A percentile compares a stretch with the other conserved stretches of the same genome.
Conservation (phyloP, 164 flowering plant species). For the Dillenia turbinata region DNA sequence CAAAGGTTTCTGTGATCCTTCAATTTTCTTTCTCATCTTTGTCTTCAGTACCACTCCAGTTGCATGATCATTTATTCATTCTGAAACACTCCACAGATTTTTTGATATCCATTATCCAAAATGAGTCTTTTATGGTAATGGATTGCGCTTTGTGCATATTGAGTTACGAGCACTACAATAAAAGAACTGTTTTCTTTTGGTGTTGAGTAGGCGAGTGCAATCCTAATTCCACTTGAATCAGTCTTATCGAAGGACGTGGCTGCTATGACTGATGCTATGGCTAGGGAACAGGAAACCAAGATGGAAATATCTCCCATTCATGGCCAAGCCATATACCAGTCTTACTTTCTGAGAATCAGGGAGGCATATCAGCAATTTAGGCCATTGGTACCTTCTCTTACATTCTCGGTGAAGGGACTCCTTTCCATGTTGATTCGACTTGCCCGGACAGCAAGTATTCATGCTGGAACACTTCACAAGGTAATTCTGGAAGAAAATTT, state of each 20-base stretch:
- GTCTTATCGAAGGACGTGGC: constrained; percentile 78
- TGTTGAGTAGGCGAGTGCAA: constrained; percentile 56
- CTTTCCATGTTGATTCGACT: constrained; percentile 65
- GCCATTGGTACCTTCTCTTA: constrained; percentile 69
- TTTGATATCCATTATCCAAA: not conserved
- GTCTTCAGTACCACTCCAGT: constrained; percentile 1
- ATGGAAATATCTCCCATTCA: constrained; percentile 78
- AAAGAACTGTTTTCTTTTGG: constrained; percentile 5
- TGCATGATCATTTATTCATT: constrained; percentile 1
- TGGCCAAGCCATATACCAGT: constrained; percentile 92
- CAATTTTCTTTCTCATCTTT: constrained; percentile 1
- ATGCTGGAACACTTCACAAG: constrained; percentile 94
- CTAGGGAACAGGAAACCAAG: constrained; percentile 62
- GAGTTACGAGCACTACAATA: not conserved
- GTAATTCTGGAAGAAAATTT: constrained; percentile 26
- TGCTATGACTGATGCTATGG: constrained; percentile 80
- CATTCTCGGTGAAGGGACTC: constrained; percentile 64
- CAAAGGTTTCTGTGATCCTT: constrained; percentile 45
- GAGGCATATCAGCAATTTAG: constrained; percentile 63
- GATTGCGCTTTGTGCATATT: not conserved
- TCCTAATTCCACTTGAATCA: constrained; percentile 86
- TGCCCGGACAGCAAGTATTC: constrained; percentile 80
- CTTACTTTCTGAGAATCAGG: constrained; percentile 57
- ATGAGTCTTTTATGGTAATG: not conserved
- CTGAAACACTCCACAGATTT: not conserved